phyloP scores from a whole-genome alignment of 2,329 filamentous ascomycete genomes.

The Neopestalotiopsis sp. region DNA sequence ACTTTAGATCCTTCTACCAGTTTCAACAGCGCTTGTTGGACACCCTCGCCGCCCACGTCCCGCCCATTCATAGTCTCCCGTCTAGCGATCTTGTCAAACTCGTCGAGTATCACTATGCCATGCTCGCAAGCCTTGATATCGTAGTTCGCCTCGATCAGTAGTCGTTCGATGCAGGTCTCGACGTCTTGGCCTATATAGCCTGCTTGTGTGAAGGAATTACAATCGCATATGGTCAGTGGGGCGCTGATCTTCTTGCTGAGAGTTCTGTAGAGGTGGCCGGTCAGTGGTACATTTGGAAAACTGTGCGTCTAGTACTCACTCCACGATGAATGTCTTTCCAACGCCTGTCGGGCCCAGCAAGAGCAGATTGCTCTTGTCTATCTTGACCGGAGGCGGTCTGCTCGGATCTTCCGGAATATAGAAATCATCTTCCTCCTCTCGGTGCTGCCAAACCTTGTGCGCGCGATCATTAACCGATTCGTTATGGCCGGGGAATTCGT shows the following conservation, averaged over 20 bases:
- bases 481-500: conserved; percentile 59
- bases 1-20: conserved; percentile 96
- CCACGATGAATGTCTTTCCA: conserved; percentile 92
- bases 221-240: conserved; percentile 94
- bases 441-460: conserved; percentile 40
- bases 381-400: conserved; percentile 62
- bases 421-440: conserved; percentile 45
- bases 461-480: conserved; percentile 49
- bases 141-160: conserved; percentile 90
- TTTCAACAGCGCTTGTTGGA: conserved; percentile 93
- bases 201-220: conserved; percentile 93
- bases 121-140: conserved; percentile 83
- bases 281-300: too few relatives aligned
- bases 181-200: conserved; percentile 98
- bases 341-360: conserved; percentile 92
- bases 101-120: conserved; percentile 94
- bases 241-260: conserved; percentile 92
- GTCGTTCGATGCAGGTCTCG: conserved; percentile 90
- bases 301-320: conserved; percentile 47
- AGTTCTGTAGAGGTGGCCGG: conserved; percentile 62
- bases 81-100: conserved; percentile 96
- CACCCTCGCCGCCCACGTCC: conserved; percentile 94
- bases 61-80: conserved; percentile 87
- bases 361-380: conserved; percentile 95
- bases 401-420: conserved; percentile 54